A percentile compares a stretch with the other conserved stretches of the same genome.
phyloP scores from a whole-genome alignment of 1,284 basidiomycete species.

The Trichosporon ovoides region DNA sequence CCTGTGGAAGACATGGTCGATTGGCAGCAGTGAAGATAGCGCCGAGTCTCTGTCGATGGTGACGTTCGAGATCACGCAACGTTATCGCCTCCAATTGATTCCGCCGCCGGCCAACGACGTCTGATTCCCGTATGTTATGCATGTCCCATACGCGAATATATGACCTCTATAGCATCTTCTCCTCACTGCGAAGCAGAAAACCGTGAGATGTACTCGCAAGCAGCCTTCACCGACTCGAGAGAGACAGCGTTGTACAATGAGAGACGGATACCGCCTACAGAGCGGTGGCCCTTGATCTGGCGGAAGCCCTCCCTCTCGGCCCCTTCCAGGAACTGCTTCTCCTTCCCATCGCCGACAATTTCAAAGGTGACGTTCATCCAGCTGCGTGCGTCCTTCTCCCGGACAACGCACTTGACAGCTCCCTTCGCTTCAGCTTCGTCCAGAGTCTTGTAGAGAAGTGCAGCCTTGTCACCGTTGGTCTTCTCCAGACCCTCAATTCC shows the following conservation, averaged over 20 bases:
- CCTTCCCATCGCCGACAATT: conserved; percentile 60
- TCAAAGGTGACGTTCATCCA: conserved; percentile 93
- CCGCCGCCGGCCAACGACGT: neutral
- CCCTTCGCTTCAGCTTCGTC: conserved; percentile 66
- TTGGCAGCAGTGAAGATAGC: neutral
- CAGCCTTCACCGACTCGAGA: conserved; percentile 60
- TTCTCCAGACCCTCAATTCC: conserved; percentile 66
- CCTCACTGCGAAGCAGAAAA: conserved; percentile 8
- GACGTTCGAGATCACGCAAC: neutral
- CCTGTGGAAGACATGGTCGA: neutral
- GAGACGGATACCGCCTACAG: conserved; percentile 63
- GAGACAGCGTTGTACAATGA: conserved; percentile 94
- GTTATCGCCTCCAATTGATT: neutral
- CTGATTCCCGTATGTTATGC: neutral
- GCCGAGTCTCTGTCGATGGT: neutral
- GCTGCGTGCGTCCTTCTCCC: conserved; percentile 63
- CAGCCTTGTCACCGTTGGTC: conserved; percentile 66
- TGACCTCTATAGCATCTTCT: neutral
- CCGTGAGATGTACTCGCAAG: conserved; percentile 52
- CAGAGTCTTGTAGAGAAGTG: conserved; percentile 67
- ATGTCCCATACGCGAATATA: neutral
- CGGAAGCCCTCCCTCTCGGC: conserved; percentile 73
- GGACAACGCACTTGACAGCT: conserved; percentile 63
- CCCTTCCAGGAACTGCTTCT: conserved; percentile 69
- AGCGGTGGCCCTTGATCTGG: conserved; percentile 81